phyloP scores from a whole-genome alignment of 2,329 filamentous ascomycete genomes.

The Oidium heveae region DNA sequence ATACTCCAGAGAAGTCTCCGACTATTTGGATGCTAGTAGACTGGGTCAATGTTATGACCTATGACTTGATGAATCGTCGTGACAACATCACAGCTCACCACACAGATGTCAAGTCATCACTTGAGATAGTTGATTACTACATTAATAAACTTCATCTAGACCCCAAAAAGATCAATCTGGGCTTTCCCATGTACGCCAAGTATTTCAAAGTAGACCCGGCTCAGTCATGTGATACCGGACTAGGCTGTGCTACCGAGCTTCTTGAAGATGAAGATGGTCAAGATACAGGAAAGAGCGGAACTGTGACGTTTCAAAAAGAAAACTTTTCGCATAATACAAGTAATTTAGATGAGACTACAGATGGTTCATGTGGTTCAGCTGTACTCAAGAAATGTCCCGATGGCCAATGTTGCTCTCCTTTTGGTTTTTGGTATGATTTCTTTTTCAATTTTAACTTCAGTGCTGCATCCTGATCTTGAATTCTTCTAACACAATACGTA shows the following conservation, averaged over 20 bases:
- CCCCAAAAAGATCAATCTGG: conserved; percentile 29
- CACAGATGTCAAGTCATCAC: conserved; percentile 29
- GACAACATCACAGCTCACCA: conserved; percentile 39
- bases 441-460: not conserved
- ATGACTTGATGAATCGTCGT: conserved; percentile 46
- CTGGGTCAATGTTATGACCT: conserved; percentile 45
- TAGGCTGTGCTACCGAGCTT: conserved; percentile 28
- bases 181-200: conserved; percentile 40
- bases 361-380: not conserved
- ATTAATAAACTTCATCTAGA: conserved; percentile 21
- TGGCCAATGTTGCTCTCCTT: not conserved
- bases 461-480: not conserved
- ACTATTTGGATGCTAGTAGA: conserved; percentile 33
- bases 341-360: not conserved
- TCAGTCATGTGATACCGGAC: conserved; percentile 12
- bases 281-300: conserved; percentile 4
- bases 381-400: not conserved
- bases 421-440: not conserved
- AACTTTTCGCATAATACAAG: not conserved
- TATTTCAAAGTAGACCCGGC: conserved; percentile 27
- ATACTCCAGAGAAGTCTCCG: conserved; percentile 29
- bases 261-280: conserved; percentile 26
- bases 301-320: not conserved
- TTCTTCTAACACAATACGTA: not conserved
- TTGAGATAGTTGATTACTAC: conserved; percentile 31